phyloP scores from a whole-genome alignment of 441 rosid species.

The Sinapis alba region DNA sequence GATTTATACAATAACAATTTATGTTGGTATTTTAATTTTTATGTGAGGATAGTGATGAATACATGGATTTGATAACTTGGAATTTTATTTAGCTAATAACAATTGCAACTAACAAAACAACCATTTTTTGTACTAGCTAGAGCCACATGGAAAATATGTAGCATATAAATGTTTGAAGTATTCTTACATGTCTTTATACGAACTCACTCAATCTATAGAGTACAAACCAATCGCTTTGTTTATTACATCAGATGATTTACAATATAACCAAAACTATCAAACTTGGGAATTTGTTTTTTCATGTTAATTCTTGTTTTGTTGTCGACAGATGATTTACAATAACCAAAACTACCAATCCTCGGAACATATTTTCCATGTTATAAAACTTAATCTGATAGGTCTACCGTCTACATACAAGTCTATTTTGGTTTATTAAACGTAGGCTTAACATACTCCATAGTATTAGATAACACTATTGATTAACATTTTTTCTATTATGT shows the following conservation, averaged over 20 bases:
- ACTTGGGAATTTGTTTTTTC: too few species aligned
- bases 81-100: background rate
- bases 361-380: background rate
- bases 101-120: background rate
- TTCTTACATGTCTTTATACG: background rate
- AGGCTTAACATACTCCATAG: background rate
- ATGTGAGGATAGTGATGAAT: background rate
- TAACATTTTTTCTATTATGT: background rate
- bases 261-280: background rate
- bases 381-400: background rate
- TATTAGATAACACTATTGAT: background rate
- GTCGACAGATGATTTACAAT: too few species aligned
- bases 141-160: constrained; percentile 7
- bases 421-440: constrained; percentile 2
- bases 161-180: background rate
- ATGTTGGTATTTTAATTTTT: background rate
- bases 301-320: too few species aligned
- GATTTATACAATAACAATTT: constrained; percentile 5
- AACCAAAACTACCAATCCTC: too few species aligned
- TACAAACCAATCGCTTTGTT: background rate
- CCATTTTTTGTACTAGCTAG: background rate
- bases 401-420: background rate
- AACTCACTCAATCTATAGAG: too few species aligned
- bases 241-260: background rate
- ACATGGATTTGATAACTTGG: background rate